A percentile compares a stretch with the other conserved stretches of the same genome.
phyloP scores from a whole-genome alignment of 441 rosid species.

The Aleurites moluccanus region DNA sequence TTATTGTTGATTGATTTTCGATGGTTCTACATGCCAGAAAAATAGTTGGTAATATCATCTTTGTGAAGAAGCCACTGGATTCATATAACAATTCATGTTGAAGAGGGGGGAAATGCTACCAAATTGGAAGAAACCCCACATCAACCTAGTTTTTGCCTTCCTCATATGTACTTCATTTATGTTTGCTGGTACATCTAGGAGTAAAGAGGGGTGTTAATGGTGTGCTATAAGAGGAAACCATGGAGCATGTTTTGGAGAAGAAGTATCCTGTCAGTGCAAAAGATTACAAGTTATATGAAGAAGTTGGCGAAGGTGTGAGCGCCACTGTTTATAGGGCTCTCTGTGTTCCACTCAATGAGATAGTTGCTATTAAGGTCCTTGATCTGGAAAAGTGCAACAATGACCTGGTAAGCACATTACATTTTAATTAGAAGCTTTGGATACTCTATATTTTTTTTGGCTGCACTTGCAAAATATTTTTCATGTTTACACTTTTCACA shows the following conservation, averaged over 20 bases:
- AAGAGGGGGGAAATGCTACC: constrained; percentile 57
- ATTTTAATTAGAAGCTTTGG: constrained; percentile 21
- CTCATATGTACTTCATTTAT: constrained; percentile 33
- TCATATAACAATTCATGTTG: constrained; percentile 29
- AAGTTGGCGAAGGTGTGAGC: constrained; percentile 98
- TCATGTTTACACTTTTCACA: background rate
- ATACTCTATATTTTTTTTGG: constrained; percentile 4
- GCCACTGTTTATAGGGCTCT: constrained; percentile 93
- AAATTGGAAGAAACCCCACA: constrained; percentile 73
- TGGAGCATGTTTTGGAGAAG: constrained; percentile 65
- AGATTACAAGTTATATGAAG: constrained; percentile 85
- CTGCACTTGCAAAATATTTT: background rate
- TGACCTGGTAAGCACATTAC: constrained; percentile 64
- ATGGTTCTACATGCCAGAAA: constrained; percentile 33
- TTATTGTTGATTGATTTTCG: constrained; percentile 7
- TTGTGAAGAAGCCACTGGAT: constrained; percentile 39
- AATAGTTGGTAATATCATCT: constrained; percentile 26
- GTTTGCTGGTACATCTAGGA: constrained; percentile 34
- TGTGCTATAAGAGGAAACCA: constrained; percentile 44
- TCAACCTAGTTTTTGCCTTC: constrained; percentile 34
- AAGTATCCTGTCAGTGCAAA: constrained; percentile 72
- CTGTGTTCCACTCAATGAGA: constrained; percentile 84
- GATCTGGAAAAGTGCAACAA: constrained; percentile 96
- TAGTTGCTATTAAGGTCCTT: constrained; percentile 92
- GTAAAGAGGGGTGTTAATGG: constrained; percentile 43